Percentiles rank a stretch among this genome's conserved stretches.
Evolutionary conservation across 2,329 filamentous ascomycete genomes (phyloP).

Genomic region (Beauveria rudraprayagi): DNA sequence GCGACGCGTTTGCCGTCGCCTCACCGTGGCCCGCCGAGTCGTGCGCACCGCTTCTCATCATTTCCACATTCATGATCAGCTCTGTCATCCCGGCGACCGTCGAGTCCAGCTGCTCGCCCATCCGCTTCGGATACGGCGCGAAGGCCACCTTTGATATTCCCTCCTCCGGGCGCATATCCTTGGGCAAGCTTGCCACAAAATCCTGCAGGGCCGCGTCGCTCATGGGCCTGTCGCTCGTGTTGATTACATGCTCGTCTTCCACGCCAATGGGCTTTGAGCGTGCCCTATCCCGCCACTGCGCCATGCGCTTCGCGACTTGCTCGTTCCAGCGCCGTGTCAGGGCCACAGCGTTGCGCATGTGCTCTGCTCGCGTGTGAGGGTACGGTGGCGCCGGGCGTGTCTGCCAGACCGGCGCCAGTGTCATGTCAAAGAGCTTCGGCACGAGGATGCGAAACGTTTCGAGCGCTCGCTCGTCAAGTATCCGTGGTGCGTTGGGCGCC

Average conservation of each 20-base stretch:
- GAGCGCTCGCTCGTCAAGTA: conserved; percentile 21
- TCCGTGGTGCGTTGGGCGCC: conserved; percentile 16
- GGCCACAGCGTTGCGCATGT: conserved; percentile 45
- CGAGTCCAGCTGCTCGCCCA: background rate
- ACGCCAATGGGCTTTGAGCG: conserved; percentile 33
- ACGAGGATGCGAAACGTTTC: conserved; percentile 44
- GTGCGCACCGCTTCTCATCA: background rate
- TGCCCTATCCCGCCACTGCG: conserved; percentile 36
- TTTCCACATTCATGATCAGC: background rate
- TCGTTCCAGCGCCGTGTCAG: conserved; percentile 45
- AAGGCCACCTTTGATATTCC: background rate
- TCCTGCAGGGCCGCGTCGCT: conserved; percentile 8
- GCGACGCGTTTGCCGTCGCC: background rate
- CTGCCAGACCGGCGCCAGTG: conserved; percentile 46
- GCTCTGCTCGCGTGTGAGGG: conserved; percentile 41
- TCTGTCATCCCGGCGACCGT: background rate
- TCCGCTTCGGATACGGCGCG: conserved; percentile 1
- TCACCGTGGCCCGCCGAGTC: background rate
- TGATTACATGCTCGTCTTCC: conserved; percentile 16
- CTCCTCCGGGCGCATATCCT: conserved; percentile 5
- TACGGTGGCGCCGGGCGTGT: conserved; percentile 33
- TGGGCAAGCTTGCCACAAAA: conserved; percentile 19
- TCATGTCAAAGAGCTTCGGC: conserved; percentile 44
- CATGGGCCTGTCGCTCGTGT: background rate
- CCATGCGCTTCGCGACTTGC: conserved; percentile 30